Percentiles rank a stretch among this genome's conserved stretches.
phyloP scores from a whole-genome alignment of 1,284 basidiomycete species.

The Malassezia furfur region DNA sequence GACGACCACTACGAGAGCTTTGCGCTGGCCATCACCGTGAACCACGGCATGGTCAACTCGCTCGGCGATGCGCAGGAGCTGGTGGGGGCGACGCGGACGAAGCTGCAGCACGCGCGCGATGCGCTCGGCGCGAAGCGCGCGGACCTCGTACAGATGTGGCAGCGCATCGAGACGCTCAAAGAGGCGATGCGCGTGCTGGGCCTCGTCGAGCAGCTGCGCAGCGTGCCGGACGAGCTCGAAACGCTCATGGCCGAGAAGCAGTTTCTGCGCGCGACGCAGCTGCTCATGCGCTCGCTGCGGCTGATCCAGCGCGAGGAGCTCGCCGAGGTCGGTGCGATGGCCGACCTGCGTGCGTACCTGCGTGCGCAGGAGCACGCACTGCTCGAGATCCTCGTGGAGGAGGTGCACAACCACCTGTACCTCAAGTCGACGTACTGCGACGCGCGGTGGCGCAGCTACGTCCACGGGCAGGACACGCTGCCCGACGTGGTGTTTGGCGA shows the following conservation, averaged over 20 bases:
- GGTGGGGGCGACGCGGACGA: slow-evolving; percentile 27
- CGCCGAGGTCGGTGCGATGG: slow-evolving; percentile 82
- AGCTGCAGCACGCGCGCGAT: slow-evolving; percentile 38
- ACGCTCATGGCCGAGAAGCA: slow-evolving; percentile 91
- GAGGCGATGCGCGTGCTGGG: slow-evolving; percentile 39
- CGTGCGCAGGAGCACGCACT: slow-evolving; percentile 62
- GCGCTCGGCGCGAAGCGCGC: slow-evolving; percentile 41
- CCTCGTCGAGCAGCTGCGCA: slow-evolving; percentile 59
- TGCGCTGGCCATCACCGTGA: slow-evolving; percentile 45
- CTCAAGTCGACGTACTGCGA: slow-evolving; percentile 95
- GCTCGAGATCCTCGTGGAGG: slow-evolving; percentile 76
- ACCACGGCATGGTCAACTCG: slow-evolving; percentile 36
- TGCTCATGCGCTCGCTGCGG: slow-evolving; percentile 80
- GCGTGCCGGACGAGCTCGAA: slow-evolving; percentile 83
- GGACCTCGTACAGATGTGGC: slow-evolving; percentile 48
- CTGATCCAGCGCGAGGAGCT: slow-evolving; percentile 84
- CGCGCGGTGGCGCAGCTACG: slow-evolving; percentile 75
- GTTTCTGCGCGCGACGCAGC: slow-evolving; percentile 74
- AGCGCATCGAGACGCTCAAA: slow-evolving; percentile 39
- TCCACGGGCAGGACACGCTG: slow-evolving; percentile 61
- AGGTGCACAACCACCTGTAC: slow-evolving; percentile 94
- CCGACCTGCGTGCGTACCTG: slow-evolving; percentile 79
- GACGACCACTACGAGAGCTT: slow-evolving; percentile 47
- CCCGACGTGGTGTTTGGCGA: slow-evolving; percentile 33
- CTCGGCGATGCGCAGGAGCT: slow-evolving; percentile 33